Evolutionary conservation across 495 filamentous ascomycete genomes (phyloP).

Genomic region (Xylaria scruposa): DNA sequence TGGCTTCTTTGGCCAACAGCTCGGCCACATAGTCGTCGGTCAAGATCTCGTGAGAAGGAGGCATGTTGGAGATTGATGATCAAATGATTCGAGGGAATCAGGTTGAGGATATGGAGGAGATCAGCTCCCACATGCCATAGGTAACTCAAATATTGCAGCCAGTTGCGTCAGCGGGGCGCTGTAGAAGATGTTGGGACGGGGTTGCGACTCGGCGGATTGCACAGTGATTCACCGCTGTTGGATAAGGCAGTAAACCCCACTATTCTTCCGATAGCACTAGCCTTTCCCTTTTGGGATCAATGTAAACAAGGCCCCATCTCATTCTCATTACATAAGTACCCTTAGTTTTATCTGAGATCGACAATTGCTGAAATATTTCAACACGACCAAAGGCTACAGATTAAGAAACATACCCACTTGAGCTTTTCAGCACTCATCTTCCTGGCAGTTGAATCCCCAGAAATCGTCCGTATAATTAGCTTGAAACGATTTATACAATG

Average conservation of each 20-base stretch:
- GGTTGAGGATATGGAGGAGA: background rate
- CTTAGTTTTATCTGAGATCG: background rate
- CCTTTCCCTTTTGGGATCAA: constrained; percentile 37
- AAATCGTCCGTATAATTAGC: background rate
- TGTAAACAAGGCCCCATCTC: constrained; percentile 29
- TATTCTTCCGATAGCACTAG: background rate
- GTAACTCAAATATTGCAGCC: background rate
- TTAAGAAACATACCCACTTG: background rate
- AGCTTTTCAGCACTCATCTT: background rate
- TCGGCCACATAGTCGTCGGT: constrained; percentile 79
- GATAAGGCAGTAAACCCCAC: background rate
- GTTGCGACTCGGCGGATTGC: constrained; percentile 4
- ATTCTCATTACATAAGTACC: too few relatives aligned
- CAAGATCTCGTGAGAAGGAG: constrained; percentile 48
- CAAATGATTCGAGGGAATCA: background rate
- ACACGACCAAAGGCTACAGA: background rate
- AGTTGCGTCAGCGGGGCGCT: constrained; percentile 22
- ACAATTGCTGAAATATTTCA: background rate
- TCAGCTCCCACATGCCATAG: background rate
- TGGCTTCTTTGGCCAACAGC: constrained; percentile 76
- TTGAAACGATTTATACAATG: constrained; percentile 14
- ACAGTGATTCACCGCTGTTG: background rate
- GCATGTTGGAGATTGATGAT: constrained; percentile 31
- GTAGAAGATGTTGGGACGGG: background rate
- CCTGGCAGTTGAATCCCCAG: background rate